phyloP scores from a whole-genome alignment of 805 yeast genomes.

The Barnettozyma populi region DNA sequence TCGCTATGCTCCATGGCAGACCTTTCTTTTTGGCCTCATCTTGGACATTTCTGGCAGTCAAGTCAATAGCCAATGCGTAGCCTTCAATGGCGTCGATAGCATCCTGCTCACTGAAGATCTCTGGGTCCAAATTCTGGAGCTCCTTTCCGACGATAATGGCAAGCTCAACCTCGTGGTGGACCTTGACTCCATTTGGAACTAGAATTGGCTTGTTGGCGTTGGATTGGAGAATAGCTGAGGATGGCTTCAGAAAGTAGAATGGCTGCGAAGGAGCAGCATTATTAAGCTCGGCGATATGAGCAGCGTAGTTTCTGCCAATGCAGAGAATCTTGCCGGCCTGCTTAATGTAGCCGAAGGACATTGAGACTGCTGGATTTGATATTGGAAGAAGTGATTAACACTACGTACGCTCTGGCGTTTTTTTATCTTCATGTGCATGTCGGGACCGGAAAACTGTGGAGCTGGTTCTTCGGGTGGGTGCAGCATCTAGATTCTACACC shows the following conservation, averaged over 20 bases:
- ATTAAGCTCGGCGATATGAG: conserved; percentile 86
- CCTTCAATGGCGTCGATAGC: conserved; percentile 80
- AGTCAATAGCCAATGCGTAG: conserved; percentile 83
- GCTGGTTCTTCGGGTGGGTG: background rate
- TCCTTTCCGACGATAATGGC: conserved; percentile 69
- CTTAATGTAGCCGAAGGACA: conserved; percentile 42
- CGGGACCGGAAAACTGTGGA: background rate
- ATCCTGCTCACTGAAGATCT: conserved; percentile 51
- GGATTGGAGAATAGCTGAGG: conserved; percentile 59
- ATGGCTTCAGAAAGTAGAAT: conserved; percentile 88
- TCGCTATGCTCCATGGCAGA: conserved; percentile 93
- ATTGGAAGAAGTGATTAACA: background rate
- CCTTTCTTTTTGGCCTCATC: conserved; percentile 92
- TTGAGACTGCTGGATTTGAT: background rate
- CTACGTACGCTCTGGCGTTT: background rate
- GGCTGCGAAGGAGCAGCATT: conserved; percentile 81
- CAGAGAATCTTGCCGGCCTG: conserved; percentile 78
- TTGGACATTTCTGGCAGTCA: conserved; percentile 95
- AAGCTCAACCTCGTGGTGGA: conserved; percentile 91
- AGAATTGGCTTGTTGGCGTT: conserved; percentile 32
- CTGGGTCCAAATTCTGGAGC: conserved; percentile 55
- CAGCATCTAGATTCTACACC: background rate
- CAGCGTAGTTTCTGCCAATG: conserved; percentile 96
- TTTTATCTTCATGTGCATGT: background rate
- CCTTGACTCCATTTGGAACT: conserved; percentile 73